phyloP scores from a whole-genome alignment of 768 basidiomycete genomes.

The Kockovaella imperatae region DNA sequence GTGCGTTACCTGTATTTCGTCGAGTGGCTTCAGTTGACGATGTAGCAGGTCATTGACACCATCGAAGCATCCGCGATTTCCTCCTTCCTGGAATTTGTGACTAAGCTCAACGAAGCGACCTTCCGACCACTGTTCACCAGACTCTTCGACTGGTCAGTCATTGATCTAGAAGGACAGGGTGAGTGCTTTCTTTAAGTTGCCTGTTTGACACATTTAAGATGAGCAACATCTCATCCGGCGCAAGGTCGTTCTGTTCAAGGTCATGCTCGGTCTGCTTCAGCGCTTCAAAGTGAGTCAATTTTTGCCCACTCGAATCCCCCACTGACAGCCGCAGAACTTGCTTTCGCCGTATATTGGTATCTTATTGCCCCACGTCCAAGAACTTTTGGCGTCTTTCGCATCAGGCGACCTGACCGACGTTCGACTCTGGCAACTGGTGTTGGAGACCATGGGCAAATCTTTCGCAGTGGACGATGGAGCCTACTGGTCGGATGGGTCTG shows the following conservation, averaged over 20 bases:
- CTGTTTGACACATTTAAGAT: neutral
- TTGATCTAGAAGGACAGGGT: conserved; percentile 48
- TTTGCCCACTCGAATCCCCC: neutral
- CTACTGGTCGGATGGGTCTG: conserved; percentile 82
- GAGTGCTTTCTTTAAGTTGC: conserved; percentile 4
- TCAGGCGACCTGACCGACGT: conserved; percentile 43
- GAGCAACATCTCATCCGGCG: conserved; percentile 44
- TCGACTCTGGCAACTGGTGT: conserved; percentile 58
- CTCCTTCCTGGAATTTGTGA: conserved; percentile 79
- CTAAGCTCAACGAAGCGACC: conserved; percentile 82
- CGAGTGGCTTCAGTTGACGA: neutral
- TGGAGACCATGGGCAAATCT: conserved; percentile 61
- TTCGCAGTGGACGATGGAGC: conserved; percentile 72
- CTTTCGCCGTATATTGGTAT: conserved; percentile 84
- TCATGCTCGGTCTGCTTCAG: conserved; percentile 66
- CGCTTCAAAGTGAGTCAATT: conserved; percentile 70
- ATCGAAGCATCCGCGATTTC: conserved; percentile 50
- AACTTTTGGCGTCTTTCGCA: conserved; percentile 54
- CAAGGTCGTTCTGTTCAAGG: conserved; percentile 64
- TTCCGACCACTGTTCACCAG: conserved; percentile 89
- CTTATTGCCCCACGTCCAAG: conserved; percentile 60
- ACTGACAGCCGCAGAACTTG: conserved; percentile 56
- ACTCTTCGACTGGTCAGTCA: conserved; percentile 89
- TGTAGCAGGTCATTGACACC: conserved; percentile 25
- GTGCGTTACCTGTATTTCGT: conserved; percentile 9